Conservation (phyloP, 177 flowering plant genomes). For the Vitis hybrid region DNA sequence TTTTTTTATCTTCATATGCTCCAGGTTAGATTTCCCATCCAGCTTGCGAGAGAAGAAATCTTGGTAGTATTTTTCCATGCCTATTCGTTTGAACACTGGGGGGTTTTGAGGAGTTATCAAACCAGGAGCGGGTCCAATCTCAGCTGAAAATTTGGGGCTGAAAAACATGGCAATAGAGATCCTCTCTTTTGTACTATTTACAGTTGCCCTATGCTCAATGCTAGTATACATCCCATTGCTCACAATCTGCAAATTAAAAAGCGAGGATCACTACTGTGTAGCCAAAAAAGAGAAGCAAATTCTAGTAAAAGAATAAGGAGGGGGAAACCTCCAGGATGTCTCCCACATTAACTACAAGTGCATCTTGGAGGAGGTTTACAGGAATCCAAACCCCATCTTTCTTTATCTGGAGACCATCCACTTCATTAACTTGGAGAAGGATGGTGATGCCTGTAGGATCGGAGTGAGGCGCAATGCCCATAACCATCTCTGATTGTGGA, state of each 20-base stretch:
- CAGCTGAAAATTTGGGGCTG: slow-evolving; percentile 1
- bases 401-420: slow-evolving; percentile 38
- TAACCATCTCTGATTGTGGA: slow-evolving; percentile 37
- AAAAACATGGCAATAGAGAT: slow-evolving; percentile 26
- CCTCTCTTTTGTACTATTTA: slow-evolving; percentile 26
- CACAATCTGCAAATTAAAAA: slow-evolving; percentile 18
- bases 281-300: slow-evolving; percentile 6
- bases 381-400: slow-evolving; percentile 51
- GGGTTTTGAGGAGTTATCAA: slow-evolving; percentile 30
- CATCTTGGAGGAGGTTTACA: slow-evolving; percentile 28
- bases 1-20: slow-evolving; percentile 22
- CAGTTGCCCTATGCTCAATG: slow-evolving; percentile 34
- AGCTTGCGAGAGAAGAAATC: slow-evolving; percentile 26
- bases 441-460: slow-evolving; percentile 42
- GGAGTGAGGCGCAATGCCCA: slow-evolving; percentile 45
- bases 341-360: slow-evolving; percentile 41
- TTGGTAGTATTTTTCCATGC: slow-evolving; percentile 24
- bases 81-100: slow-evolving; percentile 25
- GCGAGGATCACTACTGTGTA: too few species aligned
- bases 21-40: slow-evolving; percentile 30
- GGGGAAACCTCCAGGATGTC: slow-evolving; percentile 35
- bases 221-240: slow-evolving; percentile 21
- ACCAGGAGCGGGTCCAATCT: slow-evolving; percentile 28
- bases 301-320: slow-evolving; percentile 13
- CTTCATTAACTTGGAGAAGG: slow-evolving; percentile 36